Evolutionary conservation across 768 basidiomycete species (phyloP), one percentile per base, ranked within the genome.

Genomic region (Suillus decipiens): DNA sequence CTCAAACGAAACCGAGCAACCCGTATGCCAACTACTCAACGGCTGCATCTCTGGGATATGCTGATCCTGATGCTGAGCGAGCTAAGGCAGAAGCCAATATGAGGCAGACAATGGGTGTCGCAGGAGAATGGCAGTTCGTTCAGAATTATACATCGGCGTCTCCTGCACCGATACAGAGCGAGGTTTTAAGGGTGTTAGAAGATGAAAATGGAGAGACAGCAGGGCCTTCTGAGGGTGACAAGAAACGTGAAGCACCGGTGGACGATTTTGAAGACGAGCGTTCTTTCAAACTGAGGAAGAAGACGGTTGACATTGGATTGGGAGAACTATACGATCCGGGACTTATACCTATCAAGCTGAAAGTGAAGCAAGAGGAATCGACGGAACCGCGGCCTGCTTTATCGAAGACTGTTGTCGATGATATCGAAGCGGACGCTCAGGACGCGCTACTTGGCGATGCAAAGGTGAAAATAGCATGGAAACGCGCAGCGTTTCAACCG

Each of bases 1-100:
- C 77, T 72, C 78, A 80, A 11, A 70, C 72, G 5, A 88, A 85
- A 71, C 81, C 87, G 12, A 80, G 86, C 1, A 86, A 89, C 68
- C 85, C 83, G n/a, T 88, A 85, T 64, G 82, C 89, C 1, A 90
- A 96, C 73, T 99, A 99, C 75, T 87, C 93, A 12, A 95, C 94
- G 0, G 89, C 96, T 0, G 89, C 85, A 55, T 91, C 89, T 1
- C 82, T 99, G 1, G 96, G 96, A 1, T 89, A 85, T 69, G 79
- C 69, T 11, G 95, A 96, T 70, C 89, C 89, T 1, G 92, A 93
- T 64, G 87, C 80, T 9, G 91, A 90, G 63, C 78, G 84, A 59
- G 70, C 83, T 34, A 79, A 80, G n/a, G 85, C 84, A 0, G 89
- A 89, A 69, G 79, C 82, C 2, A 84, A 87, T 60, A 78, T 84